phyloP scores from a whole-genome alignment of 495 filamentous ascomycete genomes.

The Bacidia gigantensis region DNA sequence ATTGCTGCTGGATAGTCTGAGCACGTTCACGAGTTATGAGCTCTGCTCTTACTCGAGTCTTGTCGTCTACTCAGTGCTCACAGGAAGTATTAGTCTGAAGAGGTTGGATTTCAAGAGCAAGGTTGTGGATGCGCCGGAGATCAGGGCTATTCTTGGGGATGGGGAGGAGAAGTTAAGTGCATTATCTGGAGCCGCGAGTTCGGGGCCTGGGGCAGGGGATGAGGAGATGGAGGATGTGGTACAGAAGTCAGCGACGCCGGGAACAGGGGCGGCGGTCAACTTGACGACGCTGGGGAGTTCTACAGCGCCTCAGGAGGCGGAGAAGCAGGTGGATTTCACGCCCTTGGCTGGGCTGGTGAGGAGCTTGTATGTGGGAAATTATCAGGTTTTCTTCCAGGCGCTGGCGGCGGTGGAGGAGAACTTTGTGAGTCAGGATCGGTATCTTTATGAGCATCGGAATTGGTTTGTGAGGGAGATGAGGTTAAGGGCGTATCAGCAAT shows the following conservation, averaged over 20 bases:
- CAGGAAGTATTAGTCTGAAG: constrained; percentile 86
- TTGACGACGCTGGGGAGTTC: constrained; percentile 64
- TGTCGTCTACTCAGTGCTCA: constrained; percentile 90
- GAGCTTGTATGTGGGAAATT: constrained; percentile 84
- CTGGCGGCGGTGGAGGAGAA: constrained; percentile 85
- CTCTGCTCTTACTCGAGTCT: constrained; percentile 88
- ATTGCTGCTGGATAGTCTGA: constrained; percentile 85
- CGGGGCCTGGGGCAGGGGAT: constrained; percentile 64
- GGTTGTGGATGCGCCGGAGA: constrained; percentile 94
- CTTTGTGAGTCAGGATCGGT: constrained; percentile 87
- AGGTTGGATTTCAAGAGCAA: constrained; percentile 97
- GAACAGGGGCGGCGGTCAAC: constrained; percentile 59
- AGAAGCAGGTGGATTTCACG: constrained; percentile 62
- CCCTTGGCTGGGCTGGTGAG: constrained; percentile 78
- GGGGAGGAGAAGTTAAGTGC: constrained; percentile 75
- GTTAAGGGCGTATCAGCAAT: constrained; percentile 84
- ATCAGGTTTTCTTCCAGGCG: constrained; percentile 82
- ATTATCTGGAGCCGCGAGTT: constrained; percentile 57
- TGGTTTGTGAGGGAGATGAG: constrained; percentile 99
- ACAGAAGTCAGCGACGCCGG: constrained; percentile 37
- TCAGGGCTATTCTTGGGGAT: constrained; percentile 86
- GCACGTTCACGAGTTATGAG: constrained; percentile 98
- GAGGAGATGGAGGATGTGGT: constrained; percentile 57
- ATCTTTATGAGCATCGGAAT: constrained; percentile 79
- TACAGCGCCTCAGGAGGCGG: constrained; percentile 50